phyloP scores from a whole-genome alignment of 495 filamentous ascomycete species.

The Apodospora peruviana region DNA sequence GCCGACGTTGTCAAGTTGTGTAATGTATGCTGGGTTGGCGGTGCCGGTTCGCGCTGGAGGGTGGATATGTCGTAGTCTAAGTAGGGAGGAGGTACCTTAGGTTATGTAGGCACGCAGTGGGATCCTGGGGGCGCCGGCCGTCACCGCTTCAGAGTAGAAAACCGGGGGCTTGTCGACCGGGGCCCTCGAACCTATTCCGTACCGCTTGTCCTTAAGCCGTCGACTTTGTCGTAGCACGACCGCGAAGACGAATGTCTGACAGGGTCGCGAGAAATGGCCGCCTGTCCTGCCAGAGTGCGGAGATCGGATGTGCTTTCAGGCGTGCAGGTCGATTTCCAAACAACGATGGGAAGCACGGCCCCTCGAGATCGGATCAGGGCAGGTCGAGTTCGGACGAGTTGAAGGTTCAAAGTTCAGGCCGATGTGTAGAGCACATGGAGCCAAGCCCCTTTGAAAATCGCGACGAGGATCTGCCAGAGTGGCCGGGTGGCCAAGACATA shows the following conservation, averaged over 20 bases:
- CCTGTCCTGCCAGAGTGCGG: not conserved
- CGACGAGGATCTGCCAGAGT: too few relatives aligned
- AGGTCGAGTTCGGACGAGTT: too few relatives aligned
- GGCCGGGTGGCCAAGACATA: too few relatives aligned
- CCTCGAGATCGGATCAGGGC: too few relatives aligned
- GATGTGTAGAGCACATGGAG: too few relatives aligned
- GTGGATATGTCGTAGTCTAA: not conserved
- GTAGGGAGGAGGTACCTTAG: not conserved
- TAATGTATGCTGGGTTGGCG: not conserved
- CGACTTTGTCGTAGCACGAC: not conserved
- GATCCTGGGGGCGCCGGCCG: slow-evolving; percentile 1
- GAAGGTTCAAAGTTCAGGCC: too few relatives aligned
- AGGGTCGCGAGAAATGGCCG: slow-evolving; percentile 3
- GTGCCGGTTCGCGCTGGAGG: slow-evolving; percentile 1
- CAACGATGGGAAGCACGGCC: too few relatives aligned
- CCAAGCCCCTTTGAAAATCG: too few relatives aligned
- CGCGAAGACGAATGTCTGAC: slow-evolving; percentile 2
- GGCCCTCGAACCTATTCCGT: not conserved
- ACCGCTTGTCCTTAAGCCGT: not conserved
- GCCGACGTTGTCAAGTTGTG: slow-evolving; percentile 4
- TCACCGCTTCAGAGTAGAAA: slow-evolving; percentile 9
- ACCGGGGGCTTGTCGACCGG: not conserved
- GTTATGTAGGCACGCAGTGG: not conserved
- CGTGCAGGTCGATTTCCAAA: too few relatives aligned
- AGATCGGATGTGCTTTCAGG: slow-evolving; percentile 1